phyloP scores from a whole-genome alignment of 2,329 filamentous ascomycete species.

The Botrytis medusae region DNA sequence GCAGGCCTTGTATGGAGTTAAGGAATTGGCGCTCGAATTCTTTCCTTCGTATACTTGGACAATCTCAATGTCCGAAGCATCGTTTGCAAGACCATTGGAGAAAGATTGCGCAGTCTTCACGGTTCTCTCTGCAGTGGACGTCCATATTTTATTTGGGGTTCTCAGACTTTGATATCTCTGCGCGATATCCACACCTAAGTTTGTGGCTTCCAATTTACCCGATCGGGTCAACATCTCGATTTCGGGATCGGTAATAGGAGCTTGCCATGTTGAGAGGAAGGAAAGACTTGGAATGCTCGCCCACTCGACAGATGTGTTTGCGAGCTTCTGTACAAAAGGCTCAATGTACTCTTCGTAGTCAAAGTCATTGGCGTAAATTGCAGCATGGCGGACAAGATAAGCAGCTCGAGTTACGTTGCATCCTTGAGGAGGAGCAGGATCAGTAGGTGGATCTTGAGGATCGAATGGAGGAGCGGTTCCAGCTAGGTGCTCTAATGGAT shows the following conservation, averaged over 20 bases:
- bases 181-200: slow-evolving; percentile 35
- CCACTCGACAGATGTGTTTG: slow-evolving; percentile 50
- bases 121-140: slow-evolving; percentile 52
- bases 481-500: slow-evolving; percentile 50
- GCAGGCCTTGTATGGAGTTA: slow-evolving; percentile 55
- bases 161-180: slow-evolving; percentile 42
- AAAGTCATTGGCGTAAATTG: slow-evolving; percentile 53
- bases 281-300: slow-evolving; percentile 36
- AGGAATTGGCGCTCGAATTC: slow-evolving; percentile 50
- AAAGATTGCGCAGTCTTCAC: slow-evolving; percentile 50
- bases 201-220: slow-evolving; percentile 35
- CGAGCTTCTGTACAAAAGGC: slow-evolving; percentile 51
- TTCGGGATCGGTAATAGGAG: slow-evolving; percentile 34
- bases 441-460: slow-evolving; percentile 47
- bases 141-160: slow-evolving; percentile 51
- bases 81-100: slow-evolving; percentile 47
- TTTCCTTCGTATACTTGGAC: slow-evolving; percentile 48
- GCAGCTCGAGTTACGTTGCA: slow-evolving; percentile 51
- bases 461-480: slow-evolving; percentile 53
- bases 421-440: slow-evolving; percentile 49
- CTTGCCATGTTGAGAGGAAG: slow-evolving; percentile 35
- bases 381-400: slow-evolving; percentile 51
- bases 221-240: slow-evolving; percentile 34
- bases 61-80: slow-evolving; percentile 46
- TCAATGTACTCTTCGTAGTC: slow-evolving; percentile 53